Base-by-base conservation (phyloP, 1,284 basidiomycete species). In the Leccinum ponderosum region DNA sequence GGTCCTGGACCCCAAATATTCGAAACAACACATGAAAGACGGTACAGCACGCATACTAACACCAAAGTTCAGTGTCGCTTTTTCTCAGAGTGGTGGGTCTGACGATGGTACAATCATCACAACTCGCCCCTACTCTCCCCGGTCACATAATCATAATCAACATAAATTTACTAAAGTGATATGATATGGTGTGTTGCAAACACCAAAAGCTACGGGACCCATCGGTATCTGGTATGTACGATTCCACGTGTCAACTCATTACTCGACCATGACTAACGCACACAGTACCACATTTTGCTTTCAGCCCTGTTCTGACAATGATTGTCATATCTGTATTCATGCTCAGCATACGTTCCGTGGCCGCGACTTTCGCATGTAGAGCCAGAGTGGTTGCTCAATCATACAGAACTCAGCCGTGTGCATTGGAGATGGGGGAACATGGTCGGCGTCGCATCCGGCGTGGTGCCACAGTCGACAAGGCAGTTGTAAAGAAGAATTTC, bases 231-330 rank as follows among this genome's bases (percentile, higher is more conserved):
- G 39, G 39, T 17, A 42, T 42, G 39, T 42, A 42, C 17, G 39
- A 11, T 11, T 42, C n/a, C 55, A 67, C 51, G 62, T 53, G 22
- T 55, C 48, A 57, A 68, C 3, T 42, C 55, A 14, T 7, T 17
- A 5, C 12, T 22, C 2, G 3, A 59, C 4, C 50, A 12, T 55
- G 11, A 90, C 90, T 65, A n/a, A 17, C 78, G 81, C 83, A 4
- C 15, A 14, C 15, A 14, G 95, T 94, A 89, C 78, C 60, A 93
- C 74, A 33, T 33, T 17, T 82, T 84, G 68, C 93, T n/a, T 39
- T 39, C 85, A 42, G n/a, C 17, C 39, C 39, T 11, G n/a, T 17
- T 42, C 39, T 42, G n/a, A 17, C 39, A 9, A 86, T 92, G 73
- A 95, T 82, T 88, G 69, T 63, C 53, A 51, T 67, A 47, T 68